phyloP scores from a whole-genome alignment of 108 stramenopile species.

The Mediolabrus comicus region DNA sequence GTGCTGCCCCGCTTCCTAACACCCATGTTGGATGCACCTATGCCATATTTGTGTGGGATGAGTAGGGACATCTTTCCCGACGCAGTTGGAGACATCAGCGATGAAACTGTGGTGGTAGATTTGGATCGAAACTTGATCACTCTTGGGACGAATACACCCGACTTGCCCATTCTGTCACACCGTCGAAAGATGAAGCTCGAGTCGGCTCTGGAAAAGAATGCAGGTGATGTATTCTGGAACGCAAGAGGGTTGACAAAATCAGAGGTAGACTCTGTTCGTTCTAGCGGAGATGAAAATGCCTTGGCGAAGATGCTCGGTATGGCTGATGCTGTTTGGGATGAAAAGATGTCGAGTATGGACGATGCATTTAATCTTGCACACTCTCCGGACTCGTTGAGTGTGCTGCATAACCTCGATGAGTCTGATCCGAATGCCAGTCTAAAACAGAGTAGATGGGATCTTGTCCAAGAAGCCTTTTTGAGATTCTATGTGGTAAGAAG shows the following conservation, averaged over 20 bases:
- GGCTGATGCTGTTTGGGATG: constrained; percentile 65
- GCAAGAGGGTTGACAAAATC: constrained; percentile 63
- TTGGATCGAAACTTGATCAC: constrained; percentile 80
- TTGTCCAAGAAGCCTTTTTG: constrained; percentile 88
- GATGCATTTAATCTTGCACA: constrained; percentile 80
- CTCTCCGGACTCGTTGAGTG: constrained; percentile 62
- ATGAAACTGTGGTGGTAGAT: constrained; percentile 89
- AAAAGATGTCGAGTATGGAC: constrained; percentile 67
- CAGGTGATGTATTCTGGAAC: constrained; percentile 81
- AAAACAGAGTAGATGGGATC: constrained; percentile 78
- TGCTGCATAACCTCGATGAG: constrained; percentile 36
- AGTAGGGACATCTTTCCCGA: constrained; percentile 72
- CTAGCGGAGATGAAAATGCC: constrained; percentile 29
- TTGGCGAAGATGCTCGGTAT: constrained; percentile 27
- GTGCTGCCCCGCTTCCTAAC: constrained; percentile 75
- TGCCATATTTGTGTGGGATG: constrained; percentile 90
- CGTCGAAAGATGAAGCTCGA: constrained; percentile 76
- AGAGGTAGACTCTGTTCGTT: constrained; percentile 38
- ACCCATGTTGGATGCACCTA: constrained; percentile 90
- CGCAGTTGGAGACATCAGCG: constrained; percentile 68
- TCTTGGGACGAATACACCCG: constrained; percentile 56
- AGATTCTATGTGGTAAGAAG: constrained; percentile 90
- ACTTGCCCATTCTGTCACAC: constrained; percentile 64
- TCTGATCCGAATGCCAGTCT: constrained; percentile 10
- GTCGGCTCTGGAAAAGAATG: constrained; percentile 58